These are phyloP conservation scores for Amanita phalloides DNA, from an alignment of 768 basidiomycete species.

Conservation along the genomic window DNA sequence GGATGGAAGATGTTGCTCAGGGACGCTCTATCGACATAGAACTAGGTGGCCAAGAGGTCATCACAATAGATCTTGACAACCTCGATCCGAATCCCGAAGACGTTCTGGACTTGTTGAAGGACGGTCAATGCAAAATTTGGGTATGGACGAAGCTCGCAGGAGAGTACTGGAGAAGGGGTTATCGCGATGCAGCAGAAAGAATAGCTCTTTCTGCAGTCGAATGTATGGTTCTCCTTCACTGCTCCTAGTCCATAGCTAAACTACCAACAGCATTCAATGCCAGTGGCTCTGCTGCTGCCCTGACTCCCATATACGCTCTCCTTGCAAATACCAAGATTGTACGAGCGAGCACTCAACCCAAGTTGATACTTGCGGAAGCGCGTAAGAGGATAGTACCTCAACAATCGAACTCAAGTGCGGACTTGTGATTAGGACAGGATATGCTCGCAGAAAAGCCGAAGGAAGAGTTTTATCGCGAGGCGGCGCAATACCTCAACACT, in stretches of 20 bases:
- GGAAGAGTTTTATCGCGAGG: constrained; percentile 59
- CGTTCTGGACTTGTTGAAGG: constrained; percentile 60
- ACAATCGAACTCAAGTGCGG: neutral
- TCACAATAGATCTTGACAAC: constrained; percentile 82
- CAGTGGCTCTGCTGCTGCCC: constrained; percentile 34
- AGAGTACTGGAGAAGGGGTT: constrained; percentile 80
- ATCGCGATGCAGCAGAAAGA: constrained; percentile 65
- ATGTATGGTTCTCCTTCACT: constrained; percentile 30
- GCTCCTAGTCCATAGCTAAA: constrained; percentile 9
- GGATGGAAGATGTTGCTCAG: constrained; percentile 25
- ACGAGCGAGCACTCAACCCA: constrained; percentile 75
- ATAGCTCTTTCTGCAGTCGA: constrained; percentile 59
- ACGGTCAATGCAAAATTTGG: constrained; percentile 60
- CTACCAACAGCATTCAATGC: constrained; percentile 35
- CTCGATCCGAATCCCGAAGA: constrained; percentile 74
- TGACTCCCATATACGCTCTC: constrained; percentile 70
- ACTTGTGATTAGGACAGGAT: constrained; percentile 44
- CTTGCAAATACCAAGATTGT: constrained; percentile 81
- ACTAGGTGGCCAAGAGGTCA: constrained; percentile 73
- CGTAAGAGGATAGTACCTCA: constrained; percentile 37
- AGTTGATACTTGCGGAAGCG: constrained; percentile 59
- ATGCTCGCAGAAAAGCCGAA: constrained; percentile 51
- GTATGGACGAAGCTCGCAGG: constrained; percentile 79
- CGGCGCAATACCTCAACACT: constrained; percentile 56
- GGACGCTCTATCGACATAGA: constrained; percentile 65